Percentiles rank a stretch among this genome's conserved stretches.
Evolutionary conservation across 768 basidiomycete genomes (phyloP).

Genomic region (Boletus eberwhitei): DNA sequence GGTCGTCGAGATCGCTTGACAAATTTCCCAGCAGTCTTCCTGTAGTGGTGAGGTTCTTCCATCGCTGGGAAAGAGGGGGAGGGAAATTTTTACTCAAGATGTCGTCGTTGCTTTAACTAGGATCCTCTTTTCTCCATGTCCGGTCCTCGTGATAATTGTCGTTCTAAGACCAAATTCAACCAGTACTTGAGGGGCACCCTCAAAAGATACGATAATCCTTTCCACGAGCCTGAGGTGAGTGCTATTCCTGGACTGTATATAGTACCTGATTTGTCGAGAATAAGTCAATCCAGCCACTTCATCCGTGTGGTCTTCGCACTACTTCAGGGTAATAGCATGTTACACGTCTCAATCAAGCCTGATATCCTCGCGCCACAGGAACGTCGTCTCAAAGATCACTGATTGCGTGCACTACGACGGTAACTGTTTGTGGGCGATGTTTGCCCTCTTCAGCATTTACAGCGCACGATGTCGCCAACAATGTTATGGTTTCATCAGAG

Average conservation of each 20-base stretch:
- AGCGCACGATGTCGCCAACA: background rate
- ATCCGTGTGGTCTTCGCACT: background rate
- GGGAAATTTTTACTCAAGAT: too few species aligned
- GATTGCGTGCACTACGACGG: background rate
- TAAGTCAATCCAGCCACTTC: background rate
- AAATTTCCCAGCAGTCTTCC: background rate
- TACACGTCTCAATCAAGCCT: background rate
- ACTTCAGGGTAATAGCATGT: background rate
- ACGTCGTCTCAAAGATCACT: background rate
- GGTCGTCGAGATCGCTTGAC: background rate
- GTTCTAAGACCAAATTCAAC: background rate
- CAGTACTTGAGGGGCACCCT: background rate
- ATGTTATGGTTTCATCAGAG: background rate
- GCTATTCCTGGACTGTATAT: background rate
- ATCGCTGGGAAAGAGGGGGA: background rate
- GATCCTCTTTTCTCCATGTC: background rate
- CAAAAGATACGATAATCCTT: background rate
- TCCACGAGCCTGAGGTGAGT: background rate
- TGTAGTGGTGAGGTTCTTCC: background rate
- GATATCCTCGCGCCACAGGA: background rate
- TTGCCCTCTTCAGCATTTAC: background rate
- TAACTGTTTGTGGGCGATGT: background rate
- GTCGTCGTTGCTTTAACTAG: background rate
- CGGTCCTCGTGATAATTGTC: background rate
- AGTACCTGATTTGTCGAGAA: background rate